A percentile compares a stretch with the other conserved stretches of the same genome.
These are phyloP conservation scores for Dalechampia spathulata DNA, from an alignment of 441 rosid species.

Conservation along the genomic window DNA sequence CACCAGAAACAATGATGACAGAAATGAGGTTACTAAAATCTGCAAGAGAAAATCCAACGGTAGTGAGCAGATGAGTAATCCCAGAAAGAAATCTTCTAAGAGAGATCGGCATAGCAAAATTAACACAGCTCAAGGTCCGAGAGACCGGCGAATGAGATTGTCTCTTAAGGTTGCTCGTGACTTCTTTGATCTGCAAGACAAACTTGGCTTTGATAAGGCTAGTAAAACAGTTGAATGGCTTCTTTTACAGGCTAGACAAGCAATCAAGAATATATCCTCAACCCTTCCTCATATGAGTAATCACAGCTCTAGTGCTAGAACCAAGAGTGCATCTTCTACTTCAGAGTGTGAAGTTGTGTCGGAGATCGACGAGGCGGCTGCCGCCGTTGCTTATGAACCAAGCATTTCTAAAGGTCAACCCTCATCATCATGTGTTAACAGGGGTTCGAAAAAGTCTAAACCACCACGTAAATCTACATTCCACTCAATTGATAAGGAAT, in stretches of 20 bases:
- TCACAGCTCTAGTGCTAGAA: slow-evolving; percentile 12
- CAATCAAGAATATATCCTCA: slow-evolving; percentile 50
- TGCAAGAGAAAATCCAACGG: slow-evolving; percentile 1
- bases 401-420: slow-evolving; percentile 9
- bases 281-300: slow-evolving; percentile 2
- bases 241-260: slow-evolving; percentile 46
- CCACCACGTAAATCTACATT: slow-evolving; percentile 27
- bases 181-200: slow-evolving; percentile 84
- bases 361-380: slow-evolving; percentile 15
- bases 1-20: slow-evolving; percentile 3
- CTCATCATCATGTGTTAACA: not conserved
- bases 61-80: not conserved
- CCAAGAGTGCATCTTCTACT: slow-evolving; percentile 34
- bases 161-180: slow-evolving; percentile 70
- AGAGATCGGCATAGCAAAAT: slow-evolving; percentile 90
- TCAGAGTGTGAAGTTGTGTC: slow-evolving; percentile 34
- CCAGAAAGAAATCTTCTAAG: slow-evolving; percentile 42
- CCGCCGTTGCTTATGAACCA: slow-evolving; percentile 3
- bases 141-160: slow-evolving; percentile 88
- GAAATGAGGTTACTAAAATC: not conserved
- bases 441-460: slow-evolving; percentile 36
- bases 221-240: slow-evolving; percentile 93
- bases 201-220: slow-evolving; percentile 72
- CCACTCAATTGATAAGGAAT: slow-evolving; percentile 39
- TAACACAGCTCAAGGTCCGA: slow-evolving; percentile 69